phyloP scores from a whole-genome alignment of 768 basidiomycete species.

The Termitomyces sp. region DNA sequence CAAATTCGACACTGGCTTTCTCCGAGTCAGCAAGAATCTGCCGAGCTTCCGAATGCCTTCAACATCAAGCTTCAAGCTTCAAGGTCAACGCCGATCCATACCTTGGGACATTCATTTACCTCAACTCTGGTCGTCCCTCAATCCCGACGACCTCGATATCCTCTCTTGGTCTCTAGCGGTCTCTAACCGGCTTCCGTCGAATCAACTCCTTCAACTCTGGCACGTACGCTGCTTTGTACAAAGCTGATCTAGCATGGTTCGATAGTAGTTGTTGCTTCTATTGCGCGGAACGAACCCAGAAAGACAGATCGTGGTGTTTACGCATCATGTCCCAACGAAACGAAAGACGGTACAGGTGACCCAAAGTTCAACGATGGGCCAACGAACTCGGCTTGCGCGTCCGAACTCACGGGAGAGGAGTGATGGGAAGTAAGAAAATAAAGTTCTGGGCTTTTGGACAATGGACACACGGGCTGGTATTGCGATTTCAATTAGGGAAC shows the following conservation, averaged over 20 bases:
- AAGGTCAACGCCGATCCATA: neutral
- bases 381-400: conserved; percentile 26
- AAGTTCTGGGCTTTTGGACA: conserved; percentile 37
- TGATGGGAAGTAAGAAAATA: conserved; percentile 26
- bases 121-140: conserved; percentile 33
- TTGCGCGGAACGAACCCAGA: conserved; percentile 25
- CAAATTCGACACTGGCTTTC: no score
- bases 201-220: conserved; percentile 22
- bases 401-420: conserved; percentile 22
- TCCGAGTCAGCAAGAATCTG: neutral
- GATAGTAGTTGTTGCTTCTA: conserved; percentile 17
- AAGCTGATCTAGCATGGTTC: conserved; percentile 30
- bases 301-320: conserved; percentile 29
- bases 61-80: no score
- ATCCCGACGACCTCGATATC: conserved; percentile 23
- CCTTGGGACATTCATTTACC: conserved; percentile 26
- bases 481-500: conserved; percentile 33
- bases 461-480: conserved; percentile 37
- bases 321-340: conserved; percentile 39
- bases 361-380: conserved; percentile 24
- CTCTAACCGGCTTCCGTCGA: conserved; percentile 30
- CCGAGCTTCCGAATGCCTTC: neutral
- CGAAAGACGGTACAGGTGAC: conserved; percentile 27
- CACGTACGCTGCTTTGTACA: conserved; percentile 16
- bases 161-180: conserved; percentile 22